Evolutionary conservation across 768 basidiomycete species (phyloP).

Genomic region (Serendipita vermifera): DNA sequence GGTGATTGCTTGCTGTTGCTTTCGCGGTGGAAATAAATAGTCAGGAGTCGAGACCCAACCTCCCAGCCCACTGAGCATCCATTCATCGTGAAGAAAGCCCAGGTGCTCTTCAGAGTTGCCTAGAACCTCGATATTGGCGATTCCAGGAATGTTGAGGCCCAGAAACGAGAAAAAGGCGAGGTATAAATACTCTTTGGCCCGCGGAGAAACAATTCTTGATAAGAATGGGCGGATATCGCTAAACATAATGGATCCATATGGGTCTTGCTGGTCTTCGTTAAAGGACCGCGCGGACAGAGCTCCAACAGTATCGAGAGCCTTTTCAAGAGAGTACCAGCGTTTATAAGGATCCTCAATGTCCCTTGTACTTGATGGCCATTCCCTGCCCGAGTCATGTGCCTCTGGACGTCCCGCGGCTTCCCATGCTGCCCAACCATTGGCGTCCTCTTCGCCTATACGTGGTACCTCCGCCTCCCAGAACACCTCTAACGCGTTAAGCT

Average conservation of each 20-base stretch:
- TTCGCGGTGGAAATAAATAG: constrained; percentile 27
- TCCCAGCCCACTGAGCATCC: constrained; percentile 7
- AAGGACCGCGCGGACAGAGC: constrained; percentile 41
- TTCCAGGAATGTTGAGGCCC: constrained; percentile 61
- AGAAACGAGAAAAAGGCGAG: constrained; percentile 56
- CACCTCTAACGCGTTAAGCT: constrained; percentile 51
- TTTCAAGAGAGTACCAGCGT: constrained; percentile 52
- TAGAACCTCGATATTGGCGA: constrained; percentile 25
- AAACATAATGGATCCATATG: constrained; percentile 60
- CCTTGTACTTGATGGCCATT: constrained; percentile 8
- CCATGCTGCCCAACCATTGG: constrained; percentile 62
- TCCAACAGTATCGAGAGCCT: constrained; percentile 31
- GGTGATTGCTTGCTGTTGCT: constrained; percentile 24
- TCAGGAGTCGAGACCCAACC: constrained; percentile 40
- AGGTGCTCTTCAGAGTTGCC: constrained; percentile 57
- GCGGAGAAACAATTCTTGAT: constrained; percentile 27
- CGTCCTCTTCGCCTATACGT: constrained; percentile 55
- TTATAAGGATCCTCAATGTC: constrained; percentile 44
- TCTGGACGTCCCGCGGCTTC: constrained; percentile 32
- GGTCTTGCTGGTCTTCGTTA: constrained; percentile 42
- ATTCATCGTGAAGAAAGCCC: constrained; percentile 24
- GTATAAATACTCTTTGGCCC: constrained; percentile 45
- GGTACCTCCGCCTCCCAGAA: constrained; percentile 77
- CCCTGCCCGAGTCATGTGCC: constrained; percentile 7
- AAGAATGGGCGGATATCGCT: constrained; percentile 53